These are phyloP conservation scores for Bondarzewia mesenterica DNA, from an alignment of 1,284 basidiomycete genomes.

Conservation along the genomic window DNA sequence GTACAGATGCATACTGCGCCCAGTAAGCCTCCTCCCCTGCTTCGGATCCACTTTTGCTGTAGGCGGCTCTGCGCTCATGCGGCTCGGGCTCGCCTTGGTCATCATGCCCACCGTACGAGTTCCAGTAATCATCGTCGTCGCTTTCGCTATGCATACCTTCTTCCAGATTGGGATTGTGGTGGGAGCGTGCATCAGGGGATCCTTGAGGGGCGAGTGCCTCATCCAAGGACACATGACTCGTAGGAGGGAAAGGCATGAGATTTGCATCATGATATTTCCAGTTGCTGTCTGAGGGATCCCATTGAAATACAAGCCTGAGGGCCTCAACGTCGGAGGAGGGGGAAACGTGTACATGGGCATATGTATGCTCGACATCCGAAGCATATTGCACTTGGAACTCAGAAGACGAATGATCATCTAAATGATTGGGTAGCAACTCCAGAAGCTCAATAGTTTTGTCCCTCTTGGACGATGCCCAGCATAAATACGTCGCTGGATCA, in stretches of 20 bases:
- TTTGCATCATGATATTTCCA: constrained; percentile 69
- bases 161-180: too few relatives aligned
- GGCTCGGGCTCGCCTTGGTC: constrained; percentile 22
- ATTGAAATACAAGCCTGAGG: constrained; percentile 59
- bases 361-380: constrained; percentile 47
- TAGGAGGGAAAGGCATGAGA: constrained; percentile 66
- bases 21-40: constrained; percentile 66
- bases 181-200: constrained; percentile 13
- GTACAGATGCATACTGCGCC: constrained; percentile 60
- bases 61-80: constrained; percentile 6
- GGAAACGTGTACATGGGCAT: constrained; percentile 55
- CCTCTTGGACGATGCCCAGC: constrained; percentile 50
- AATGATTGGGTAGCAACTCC: constrained; percentile 29
- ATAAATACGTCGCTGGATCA: constrained; percentile 47
- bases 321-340: constrained; percentile 28
- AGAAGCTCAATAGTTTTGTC: constrained; percentile 37
- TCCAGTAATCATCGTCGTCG: constrained; percentile 57
- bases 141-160: constrained; percentile 19
- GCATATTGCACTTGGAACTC: constrained; percentile 43
- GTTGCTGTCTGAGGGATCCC: constrained; percentile 39
- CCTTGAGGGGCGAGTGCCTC: constrained; percentile 20
- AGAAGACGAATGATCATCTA: constrained; percentile 28
- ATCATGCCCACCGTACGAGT: constrained; percentile 40
- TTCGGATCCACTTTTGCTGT: constrained; percentile 21
- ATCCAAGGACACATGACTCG: constrained; percentile 33